Base-by-base conservation (phyloP, 129 eudicot species). In the Artemisia annua region DNA sequence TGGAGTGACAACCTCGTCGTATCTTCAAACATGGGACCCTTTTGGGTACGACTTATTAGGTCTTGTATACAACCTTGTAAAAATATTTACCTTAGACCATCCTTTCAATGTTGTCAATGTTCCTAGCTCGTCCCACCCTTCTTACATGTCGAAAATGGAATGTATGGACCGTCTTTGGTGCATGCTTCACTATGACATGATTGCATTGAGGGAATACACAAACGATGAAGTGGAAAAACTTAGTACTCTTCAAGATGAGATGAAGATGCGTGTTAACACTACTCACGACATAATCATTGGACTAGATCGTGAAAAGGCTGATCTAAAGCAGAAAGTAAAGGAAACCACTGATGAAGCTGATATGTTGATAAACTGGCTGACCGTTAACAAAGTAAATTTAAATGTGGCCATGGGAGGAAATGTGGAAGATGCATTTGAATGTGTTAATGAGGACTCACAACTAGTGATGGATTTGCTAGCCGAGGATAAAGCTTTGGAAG, bases 401-500 rank as follows among this genome's bases (percentile, higher is more conserved):
- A 67, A 69, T 53, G 67, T 62, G 0, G 57, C 60, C 0, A 9
- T 71, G 53, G 72, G 76, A 46, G 84, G 58, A 26, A 1, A 48
- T 64, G 51, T 74, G 2, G 89, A 87, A 51, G 89, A 85, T 19
- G 90, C 71, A 16, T 90, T 85, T 77, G 90, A 87, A 77, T 76
- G 78, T 52, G 70, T 22, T 10, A 85, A 83, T 13, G 52, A 62
- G 19, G 66, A 76, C 30, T 87, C 87, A 12, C 22, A 72, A 52
- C 8, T 56, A 43, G 66, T 56, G 35, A 26, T 86, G 73, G 90
- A 91, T 13, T 71, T 70, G 48, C 3, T 14, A 62, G 96, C 85
- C 20, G 82, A 69, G 51, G 96, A 91, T 24, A 3, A 32, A 12
- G 96, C 90, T 14, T 59, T 78, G 20, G 96, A 91, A 55, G 97